A percentile compares a stretch with the other conserved stretches of the same genome.
Conservation (phyloP, 352 stramenopile species). For the Globisporangium barbulae region DNA sequence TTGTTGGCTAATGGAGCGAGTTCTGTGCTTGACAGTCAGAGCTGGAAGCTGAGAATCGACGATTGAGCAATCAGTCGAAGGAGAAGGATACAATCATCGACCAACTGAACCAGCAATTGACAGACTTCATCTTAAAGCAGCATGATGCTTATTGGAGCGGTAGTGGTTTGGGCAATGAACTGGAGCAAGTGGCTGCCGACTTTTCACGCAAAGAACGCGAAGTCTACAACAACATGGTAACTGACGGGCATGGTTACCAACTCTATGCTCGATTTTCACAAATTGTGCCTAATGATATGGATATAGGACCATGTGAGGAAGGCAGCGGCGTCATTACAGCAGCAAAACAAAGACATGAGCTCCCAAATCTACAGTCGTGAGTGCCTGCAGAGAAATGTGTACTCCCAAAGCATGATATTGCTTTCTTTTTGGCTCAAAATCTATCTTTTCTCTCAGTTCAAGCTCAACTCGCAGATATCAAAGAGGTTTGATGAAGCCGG, state of each 20-base stretch:
- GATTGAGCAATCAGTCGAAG: constrained; percentile 1
- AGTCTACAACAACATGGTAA: constrained; percentile 18
- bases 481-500: constrained; percentile 1
- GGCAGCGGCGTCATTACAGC: constrained; percentile 17
- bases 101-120: constrained; percentile 3
- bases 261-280: neutral
- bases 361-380: constrained; percentile 23
- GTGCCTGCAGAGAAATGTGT: neutral
- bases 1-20: neutral
- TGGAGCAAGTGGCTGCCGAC: constrained; percentile 8
- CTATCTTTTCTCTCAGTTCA: neutral
- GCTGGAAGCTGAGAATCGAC: constrained; percentile 6
- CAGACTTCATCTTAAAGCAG: constrained; percentile 3
- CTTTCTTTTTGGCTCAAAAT: neutral
- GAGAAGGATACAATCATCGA: constrained; percentile 10
- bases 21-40: neutral
- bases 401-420: neutral
- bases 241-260: neutral
- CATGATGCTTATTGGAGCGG: neutral
- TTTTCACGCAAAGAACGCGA: constrained; percentile 15
- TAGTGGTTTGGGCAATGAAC: neutral
- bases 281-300: neutral
- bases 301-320: constrained; percentile 22
- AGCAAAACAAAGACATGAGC: constrained; percentile 9
- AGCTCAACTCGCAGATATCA: constrained; percentile 4